Base-by-base conservation (phyloP, 331 rosid species). In the Malus hybrid region DNA sequence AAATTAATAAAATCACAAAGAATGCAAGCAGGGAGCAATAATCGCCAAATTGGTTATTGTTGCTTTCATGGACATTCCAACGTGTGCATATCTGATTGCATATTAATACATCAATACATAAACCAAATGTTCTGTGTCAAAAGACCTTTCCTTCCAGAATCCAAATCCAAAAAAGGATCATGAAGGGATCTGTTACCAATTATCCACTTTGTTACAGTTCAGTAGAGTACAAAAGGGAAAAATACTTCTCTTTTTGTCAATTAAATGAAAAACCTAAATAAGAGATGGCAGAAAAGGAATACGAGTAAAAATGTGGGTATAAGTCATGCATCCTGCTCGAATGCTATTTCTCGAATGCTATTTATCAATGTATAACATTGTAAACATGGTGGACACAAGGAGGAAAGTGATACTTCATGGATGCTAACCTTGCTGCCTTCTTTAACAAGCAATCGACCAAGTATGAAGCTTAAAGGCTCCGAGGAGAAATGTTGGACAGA, bases 381-480 rank as follows among this genome's bases (percentile, higher is more conserved):
- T 42, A 34, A 24, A 53, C 16, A 22, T 6, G 39, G 16, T 34
- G 66, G 33, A 13, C 34, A 69, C 22, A 60, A n/a, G 66, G 66
- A 74, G 52, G 18, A 74, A 32, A 32, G 26, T 46, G 6, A 39
- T 28, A 53, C 11, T 73, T 53, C 56, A 36, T 20, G 32, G 10
- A 91, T 56, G 58, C 36, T 79, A 39, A 85, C 99, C 89, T 84
- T 66, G 63, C 79, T 79, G 52, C 85, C 88, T 80, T 84, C 96
- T 76, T 72, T 82, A 69, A 80, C 75, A 9, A 86, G 83, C 78
- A 79, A 79, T 71, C 79, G 79, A 50, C 88, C 86, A 28, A 87
- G 89, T 70, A 86, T 55, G 80, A 88, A 87, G 83, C 96, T 87
- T 58, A 86, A 75, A 75, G 99, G 96, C 84, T 91, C 96, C 77